Evolutionary conservation across 225 moss, liverwort and hornwort species (phyloP), one percentile per base, ranked within the genome.

Genomic region (Physcomitrellopsis africana): DNA sequence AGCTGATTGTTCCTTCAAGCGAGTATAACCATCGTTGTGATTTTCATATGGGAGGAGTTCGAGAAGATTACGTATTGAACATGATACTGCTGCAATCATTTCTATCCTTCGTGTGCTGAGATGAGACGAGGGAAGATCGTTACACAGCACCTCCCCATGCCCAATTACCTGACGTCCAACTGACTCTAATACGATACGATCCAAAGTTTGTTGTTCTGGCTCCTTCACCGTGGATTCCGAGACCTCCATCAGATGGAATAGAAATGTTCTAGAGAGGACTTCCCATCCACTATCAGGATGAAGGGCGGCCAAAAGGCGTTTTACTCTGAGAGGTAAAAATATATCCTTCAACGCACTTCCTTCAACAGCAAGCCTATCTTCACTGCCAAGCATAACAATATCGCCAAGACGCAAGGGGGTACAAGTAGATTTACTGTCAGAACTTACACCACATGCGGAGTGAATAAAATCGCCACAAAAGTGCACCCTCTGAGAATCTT

Each of bases 321-420:
- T 88, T 44, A 88, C 80, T 44, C 87, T 74, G 72, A 88, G 65
- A 68, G 87, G 87, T 56, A 84, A 80, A 69, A 88, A 85, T 37
- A 88, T 80, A 45, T 68, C 64, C 77, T 85, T 80, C 76, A 88
- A 73, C 57, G 82, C 72, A 77, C 84, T 85, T 72, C 87, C 87
- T 61, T 88, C 87, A 10, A 88, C 75, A 51, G 77, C 77, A 76
- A 85, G 77, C 42, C 87, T 82, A 71, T 88, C 87, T 76, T 88
- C 87, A 78, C 85, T 88, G 63, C 87, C 87, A 51, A 85, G 77
- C 87, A 88, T 88, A 48, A 88, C 76, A 32, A 88, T 78, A 59
- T 84, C 87, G 20, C 82, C 87, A 68, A 82, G 78, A 71, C 85
- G 82, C 51, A 88, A 68, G 51, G 85, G 75, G 26, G 74, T 72